Base-by-base conservation (phyloP, 139 green algal species). In the Monoraphidium neglectum region DNA sequence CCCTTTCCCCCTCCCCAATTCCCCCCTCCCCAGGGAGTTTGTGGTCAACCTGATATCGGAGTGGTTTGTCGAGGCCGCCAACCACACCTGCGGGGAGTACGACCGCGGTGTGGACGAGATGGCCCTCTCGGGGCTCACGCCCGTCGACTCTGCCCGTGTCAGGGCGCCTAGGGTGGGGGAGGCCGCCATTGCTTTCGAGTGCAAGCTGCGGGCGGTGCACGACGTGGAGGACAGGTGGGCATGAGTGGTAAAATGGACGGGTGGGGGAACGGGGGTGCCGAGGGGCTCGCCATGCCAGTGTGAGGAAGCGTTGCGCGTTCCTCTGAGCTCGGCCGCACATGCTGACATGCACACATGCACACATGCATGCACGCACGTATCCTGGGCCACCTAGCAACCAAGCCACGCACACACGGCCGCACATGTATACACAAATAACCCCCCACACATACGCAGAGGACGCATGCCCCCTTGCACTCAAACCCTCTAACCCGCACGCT, bases 31-130 rank as follows among this genome's bases (percentile, higher is more conserved):
- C 87, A 96, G 90, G 35, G 90, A 98, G 72, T 97, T 98, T 68
- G 90, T 95, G 26, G 80, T 98, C 37, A 93, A 96, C 83, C 94
- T 98, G 74, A 98, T 98, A 40, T 95, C 84, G 76, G 92, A 98
- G 33, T 98, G 95, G 95, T 98, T 95, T 68, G 72, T 98, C 5
- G 95, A 98, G 84, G 88, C 93, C 1, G 95, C 95, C 66, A 98
- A 98, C 82, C 89, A 97, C 87, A 97, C 91, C 18, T 98, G 92
- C 71, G 92, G 90, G 8, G 82, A 90, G 40, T 98, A 88, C 77
- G 81, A 88, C 5, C 79, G 81, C 4, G 93, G 88, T 0, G 82
- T 94, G n/a, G 84, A 98, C 63, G 95, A 98, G 83, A 88, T 97
- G 82, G 78, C 78, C 46, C 72, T 94, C 18, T 67, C 85, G 30